Base-by-base conservation (phyloP, 2,329 filamentous ascomycete genomes). In the Teratosphaeria gauchensis region DNA sequence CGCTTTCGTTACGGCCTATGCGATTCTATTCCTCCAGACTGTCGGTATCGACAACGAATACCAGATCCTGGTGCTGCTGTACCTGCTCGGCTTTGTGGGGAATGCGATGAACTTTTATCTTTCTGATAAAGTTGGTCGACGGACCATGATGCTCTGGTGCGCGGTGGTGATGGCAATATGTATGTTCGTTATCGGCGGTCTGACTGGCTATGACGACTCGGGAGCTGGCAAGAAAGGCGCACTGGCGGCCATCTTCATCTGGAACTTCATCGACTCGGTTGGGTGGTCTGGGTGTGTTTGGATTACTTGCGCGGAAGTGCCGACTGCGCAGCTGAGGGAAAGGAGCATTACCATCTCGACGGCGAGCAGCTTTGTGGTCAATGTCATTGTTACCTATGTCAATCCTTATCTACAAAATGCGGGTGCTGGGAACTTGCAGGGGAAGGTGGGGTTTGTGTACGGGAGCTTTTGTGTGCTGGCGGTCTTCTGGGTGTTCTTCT, bases 1-100 rank as follows among this genome's bases (percentile, higher is more conserved):
- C 31, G 48, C 48, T 6, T 59, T 59, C 38, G 54, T 56, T 7
- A 35, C 54, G 9, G 42, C 42, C 8, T 59, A 59, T n/a, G 30
- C 35, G n/a, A 51, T 53, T n/a, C 28, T 56, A 3, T 59, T n/a
- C 54, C 24, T 52, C 2, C 57, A 56, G 48, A 30, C 46, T 9
- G 30, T 53, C 2, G 38, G 42, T 9, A 53, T 53, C 2, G 54
- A 52, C 11, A 30, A 54, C 9, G 30, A 21, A 5, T 38, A 30
- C 12, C 21, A 55, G 53, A n/a, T 30, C 5, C 54, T 14, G 21
- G 38, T 56, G 8, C 14, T 55, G 19, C 14, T 33, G n/a, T 32
- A n/a, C 9, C 21, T 55, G 30, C 7, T 30, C 33, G 35, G 21
- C 21, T 28, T 56, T 16, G 51, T 53, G n/a, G 51, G 51, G 4